Evolutionary conservation across 2,329 filamentous ascomycete species (phyloP), one percentile per base, ranked within the genome.

Genomic region (Fusarium falciforme): DNA sequence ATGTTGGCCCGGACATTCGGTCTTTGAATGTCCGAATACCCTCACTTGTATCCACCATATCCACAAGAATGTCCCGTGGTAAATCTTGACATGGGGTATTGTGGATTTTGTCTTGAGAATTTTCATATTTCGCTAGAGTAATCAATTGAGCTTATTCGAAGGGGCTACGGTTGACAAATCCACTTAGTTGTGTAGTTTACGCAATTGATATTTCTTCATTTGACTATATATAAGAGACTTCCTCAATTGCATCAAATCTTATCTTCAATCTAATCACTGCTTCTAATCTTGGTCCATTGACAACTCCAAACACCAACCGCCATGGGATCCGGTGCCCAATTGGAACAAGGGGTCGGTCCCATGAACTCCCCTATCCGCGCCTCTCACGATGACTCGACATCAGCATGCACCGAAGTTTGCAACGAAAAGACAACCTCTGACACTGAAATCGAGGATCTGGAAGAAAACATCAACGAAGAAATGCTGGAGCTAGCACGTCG

Each of bases 401-500:
- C 76, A 29, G 71, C 68, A 44, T 77, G 72, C 20, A 78, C 70
- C 2, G 61, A 71, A 10, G 57, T 64, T 4, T 73, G 44, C 40
- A 69, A 73, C 0, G 76, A 77, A 33, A 77, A 78, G 55, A 65
- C 61, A n/a, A 38, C 55, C 7, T 58, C 58, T 20, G 20, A 47
- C n/a, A 35, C 47, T 1, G 65, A 58, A 9, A 38, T 42, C 3
- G 64, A 71, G 3, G 60, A 67, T 1, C 33, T 61, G 2, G 69
- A 75, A 1, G 67, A 69, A 3, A n/a, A 14, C 1, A 40, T 57
- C 2, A 54, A 72, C 7, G 71, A 78, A 3, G 72, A 79, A 17
- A 71, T 81, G 5, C 65, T 75, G 6, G 74, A 81, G 20, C 72
- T 81, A 8, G 80, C 79, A n/a, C 79, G 79, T 8, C 70, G 73